Evolutionary conservation across 106 monocot species (phyloP).

Genomic region (Narthecium ossifragum): DNA sequence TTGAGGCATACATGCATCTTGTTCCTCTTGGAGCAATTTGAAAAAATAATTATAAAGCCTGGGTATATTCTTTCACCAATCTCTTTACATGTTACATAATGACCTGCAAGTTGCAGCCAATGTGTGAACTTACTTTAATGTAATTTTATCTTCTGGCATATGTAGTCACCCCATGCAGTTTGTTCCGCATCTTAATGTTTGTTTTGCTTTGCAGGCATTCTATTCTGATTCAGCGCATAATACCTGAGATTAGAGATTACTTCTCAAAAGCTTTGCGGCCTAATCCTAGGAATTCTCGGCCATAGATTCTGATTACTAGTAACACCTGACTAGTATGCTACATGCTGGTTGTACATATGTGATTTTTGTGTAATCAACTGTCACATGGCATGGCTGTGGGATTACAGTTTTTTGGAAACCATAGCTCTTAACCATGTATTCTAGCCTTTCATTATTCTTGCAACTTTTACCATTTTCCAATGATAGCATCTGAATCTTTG

Average conservation of each 20-base stretch:
- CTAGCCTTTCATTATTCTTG: no score
- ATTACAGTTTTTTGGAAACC: no score
- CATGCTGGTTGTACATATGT: no score
- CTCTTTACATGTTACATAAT: not conserved
- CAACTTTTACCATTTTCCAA: no score
- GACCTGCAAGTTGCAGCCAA: not conserved
- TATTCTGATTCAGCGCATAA: slow-evolving; percentile 62
- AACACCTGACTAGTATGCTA: no score
- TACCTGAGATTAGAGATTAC: slow-evolving; percentile 68
- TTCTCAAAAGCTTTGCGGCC: slow-evolving; percentile 54
- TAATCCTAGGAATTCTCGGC: slow-evolving; percentile 23
- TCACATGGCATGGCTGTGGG: no score
- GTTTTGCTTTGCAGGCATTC: slow-evolving; percentile 28
- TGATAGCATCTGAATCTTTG: no score
- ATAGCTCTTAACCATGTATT: no score
- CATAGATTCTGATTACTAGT: slow-evolving; percentile 13
- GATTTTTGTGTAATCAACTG: no score
- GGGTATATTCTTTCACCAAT: slow-evolving; percentile 36
- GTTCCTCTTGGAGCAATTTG: slow-evolving; percentile 81
- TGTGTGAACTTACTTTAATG: not conserved
- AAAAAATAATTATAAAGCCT: slow-evolving; percentile 49
- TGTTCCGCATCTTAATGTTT: no score
- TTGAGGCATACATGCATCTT: slow-evolving; percentile 79
- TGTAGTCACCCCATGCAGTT: no score
- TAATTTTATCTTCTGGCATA: not conserved